phyloP scores from a whole-genome alignment of 78 protist species.

The Dictyostelium firmibasis region DNA sequence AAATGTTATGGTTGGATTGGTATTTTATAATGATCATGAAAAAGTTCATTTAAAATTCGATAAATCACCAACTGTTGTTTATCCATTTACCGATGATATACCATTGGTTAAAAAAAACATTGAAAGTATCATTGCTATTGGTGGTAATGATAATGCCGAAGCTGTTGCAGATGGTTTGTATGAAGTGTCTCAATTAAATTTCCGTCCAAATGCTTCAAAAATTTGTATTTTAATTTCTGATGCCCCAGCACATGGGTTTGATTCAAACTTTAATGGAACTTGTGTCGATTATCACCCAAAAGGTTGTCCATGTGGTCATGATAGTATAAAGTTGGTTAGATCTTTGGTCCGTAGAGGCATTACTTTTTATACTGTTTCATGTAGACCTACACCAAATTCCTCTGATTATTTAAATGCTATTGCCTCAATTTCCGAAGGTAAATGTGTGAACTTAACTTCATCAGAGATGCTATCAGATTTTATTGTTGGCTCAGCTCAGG shows the following conservation, averaged over 20 bases:
- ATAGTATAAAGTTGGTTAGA: background rate
- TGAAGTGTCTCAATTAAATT: conserved; percentile 13
- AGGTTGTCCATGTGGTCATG: conserved; percentile 70
- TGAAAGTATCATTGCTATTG: background rate
- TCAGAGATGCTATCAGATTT: background rate
- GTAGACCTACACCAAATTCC: background rate
- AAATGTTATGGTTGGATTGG: conserved; percentile 25
- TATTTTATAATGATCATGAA: conserved; percentile 50
- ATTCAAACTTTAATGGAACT: background rate
- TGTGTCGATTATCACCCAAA: background rate
- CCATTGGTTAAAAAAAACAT: background rate
- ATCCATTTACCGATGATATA: conserved; percentile 18
- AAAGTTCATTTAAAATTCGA: background rate
- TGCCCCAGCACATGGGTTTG: conserved; percentile 44
- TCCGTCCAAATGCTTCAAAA: background rate
- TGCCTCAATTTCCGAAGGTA: conserved; percentile 49
- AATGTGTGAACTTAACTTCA: background rate
- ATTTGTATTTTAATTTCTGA: conserved; percentile 52
- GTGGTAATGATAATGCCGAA: conserved; percentile 48
- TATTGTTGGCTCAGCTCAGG: conserved; percentile 42
- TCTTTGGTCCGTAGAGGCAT: background rate
- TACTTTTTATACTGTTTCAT: conserved; percentile 40
- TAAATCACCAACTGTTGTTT: background rate
- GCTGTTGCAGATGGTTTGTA: conserved; percentile 71
- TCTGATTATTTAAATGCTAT: conserved; percentile 1